Evolutionary conservation across 129 eudicot genomes (phyloP).

Genomic region (Helianthus tuberosus): DNA sequence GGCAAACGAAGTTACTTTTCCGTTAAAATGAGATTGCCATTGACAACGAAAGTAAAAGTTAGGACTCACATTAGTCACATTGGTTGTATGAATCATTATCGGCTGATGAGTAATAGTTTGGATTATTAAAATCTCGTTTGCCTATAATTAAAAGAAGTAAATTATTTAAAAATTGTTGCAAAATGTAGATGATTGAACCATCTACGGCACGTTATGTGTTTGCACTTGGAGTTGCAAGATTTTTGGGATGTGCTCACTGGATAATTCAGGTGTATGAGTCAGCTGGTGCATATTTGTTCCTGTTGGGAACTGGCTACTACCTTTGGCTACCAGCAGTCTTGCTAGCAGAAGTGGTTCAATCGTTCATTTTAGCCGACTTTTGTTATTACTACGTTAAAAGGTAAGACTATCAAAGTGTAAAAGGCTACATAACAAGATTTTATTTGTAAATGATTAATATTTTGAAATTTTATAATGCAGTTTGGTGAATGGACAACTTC

Average conservation of each 20-base stretch:
- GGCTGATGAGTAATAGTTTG: too few relatives aligned
- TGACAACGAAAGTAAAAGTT: too few relatives aligned
- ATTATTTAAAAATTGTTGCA: not conserved
- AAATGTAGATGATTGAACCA: constrained; percentile 81
- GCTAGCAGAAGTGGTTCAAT: constrained; percentile 74
- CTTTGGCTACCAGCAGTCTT: constrained; percentile 68
- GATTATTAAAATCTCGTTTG: too few relatives aligned
- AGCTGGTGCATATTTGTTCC: constrained; percentile 57
- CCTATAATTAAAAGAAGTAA: not conserved
- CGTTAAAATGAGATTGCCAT: too few relatives aligned
- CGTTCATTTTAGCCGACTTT: constrained; percentile 91
- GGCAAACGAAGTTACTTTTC: too few relatives aligned
- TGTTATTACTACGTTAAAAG: constrained; percentile 90
- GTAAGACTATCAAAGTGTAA: constrained; percentile 30
- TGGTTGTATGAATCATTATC: too few relatives aligned
- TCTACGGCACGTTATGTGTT: constrained; percentile 89
- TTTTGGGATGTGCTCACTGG: constrained; percentile 94
- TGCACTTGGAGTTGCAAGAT: constrained; percentile 89
- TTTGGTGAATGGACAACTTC: constrained; percentile 58
- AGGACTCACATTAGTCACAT: too few relatives aligned
- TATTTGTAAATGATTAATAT: not conserved
- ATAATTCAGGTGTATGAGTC: constrained; percentile 84
- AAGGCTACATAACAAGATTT: not conserved
- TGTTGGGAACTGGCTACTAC: constrained; percentile 67
- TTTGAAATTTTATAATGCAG: constrained; percentile 40